A percentile compares a stretch with the other conserved stretches of the same genome.
Evolutionary conservation across 805 yeast species (phyloP).

Genomic region (Kuraishia hungarica): DNA sequence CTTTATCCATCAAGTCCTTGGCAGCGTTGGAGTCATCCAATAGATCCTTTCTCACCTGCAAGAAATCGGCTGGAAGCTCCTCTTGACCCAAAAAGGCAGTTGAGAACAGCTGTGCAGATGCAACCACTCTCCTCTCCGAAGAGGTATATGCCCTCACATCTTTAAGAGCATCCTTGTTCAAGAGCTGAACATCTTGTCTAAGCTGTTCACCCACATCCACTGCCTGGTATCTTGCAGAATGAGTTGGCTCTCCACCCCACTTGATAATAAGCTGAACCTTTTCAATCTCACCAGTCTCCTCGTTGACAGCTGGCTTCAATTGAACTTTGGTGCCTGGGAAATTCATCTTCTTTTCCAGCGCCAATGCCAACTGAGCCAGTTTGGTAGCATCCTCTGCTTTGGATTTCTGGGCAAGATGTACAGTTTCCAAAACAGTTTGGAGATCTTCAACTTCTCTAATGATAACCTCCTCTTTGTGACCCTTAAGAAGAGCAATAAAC

Average conservation of each 20-base stretch:
- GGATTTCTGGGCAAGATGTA: slow-evolving; percentile 71
- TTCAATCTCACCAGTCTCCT: slow-evolving; percentile 62
- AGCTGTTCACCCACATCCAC: slow-evolving; percentile 92
- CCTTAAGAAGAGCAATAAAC: slow-evolving; percentile 80
- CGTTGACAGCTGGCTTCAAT: slow-evolving; percentile 71
- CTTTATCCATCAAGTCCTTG: slow-evolving; percentile 94
- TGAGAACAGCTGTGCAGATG: slow-evolving; percentile 82
- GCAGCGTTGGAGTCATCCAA: slow-evolving; percentile 98
- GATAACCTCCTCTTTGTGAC: slow-evolving; percentile 93
- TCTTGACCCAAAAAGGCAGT: slow-evolving; percentile 67
- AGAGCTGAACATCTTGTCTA: slow-evolving; percentile 81
- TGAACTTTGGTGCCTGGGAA: slow-evolving; percentile 97
- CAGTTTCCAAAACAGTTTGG: slow-evolving; percentile 77
- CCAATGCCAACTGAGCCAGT: slow-evolving; percentile 65
- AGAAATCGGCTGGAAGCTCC: slow-evolving; percentile 66
- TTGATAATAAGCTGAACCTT: slow-evolving; percentile 93
- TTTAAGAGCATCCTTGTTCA: slow-evolving; percentile 77
- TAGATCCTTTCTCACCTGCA: slow-evolving; percentile 80
- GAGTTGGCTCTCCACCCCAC: slow-evolving; percentile 99
- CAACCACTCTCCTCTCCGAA: slow-evolving; percentile 89
- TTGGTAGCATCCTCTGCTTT: slow-evolving; percentile 75
- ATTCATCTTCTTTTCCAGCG: slow-evolving; percentile 79
- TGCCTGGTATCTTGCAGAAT: slow-evolving; percentile 92
- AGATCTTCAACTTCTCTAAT: slow-evolving; percentile 85
- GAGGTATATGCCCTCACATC: slow-evolving; percentile 85